These are phyloP conservation scores for Cryphonectria carpinicola DNA, from an alignment of 2,329 filamentous ascomycete genomes.

Conservation along the genomic window DNA sequence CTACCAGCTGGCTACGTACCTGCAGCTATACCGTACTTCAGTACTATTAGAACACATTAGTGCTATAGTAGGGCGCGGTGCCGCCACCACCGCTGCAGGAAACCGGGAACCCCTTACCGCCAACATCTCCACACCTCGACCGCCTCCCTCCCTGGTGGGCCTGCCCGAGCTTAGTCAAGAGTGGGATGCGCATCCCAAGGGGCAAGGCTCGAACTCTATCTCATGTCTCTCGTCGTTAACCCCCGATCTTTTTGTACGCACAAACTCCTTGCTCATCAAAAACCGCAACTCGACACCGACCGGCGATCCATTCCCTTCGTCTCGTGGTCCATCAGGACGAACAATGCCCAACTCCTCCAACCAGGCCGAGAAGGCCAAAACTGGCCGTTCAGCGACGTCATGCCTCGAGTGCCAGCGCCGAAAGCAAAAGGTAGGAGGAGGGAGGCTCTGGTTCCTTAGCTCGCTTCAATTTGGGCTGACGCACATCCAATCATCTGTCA, in stretches of 20 bases:
- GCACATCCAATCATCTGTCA: not conserved
- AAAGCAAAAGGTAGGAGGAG: slow-evolving; percentile 50
- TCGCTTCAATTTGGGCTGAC: slow-evolving; percentile 9
- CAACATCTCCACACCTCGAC: not conserved
- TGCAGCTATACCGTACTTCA: not conserved
- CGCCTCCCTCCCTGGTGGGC: not conserved
- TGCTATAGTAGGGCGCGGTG: not conserved
- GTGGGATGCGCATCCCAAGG: not conserved
- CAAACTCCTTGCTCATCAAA: not conserved
- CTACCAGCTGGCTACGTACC: not conserved
- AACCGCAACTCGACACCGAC: not conserved
- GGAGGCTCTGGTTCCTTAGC: not conserved
- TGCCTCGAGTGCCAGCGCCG: slow-evolving; percentile 54
- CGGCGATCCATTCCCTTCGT: not conserved
- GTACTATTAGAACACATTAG: not conserved
- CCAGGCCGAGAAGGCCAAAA: slow-evolving; percentile 26
- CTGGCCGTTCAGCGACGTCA: slow-evolving; percentile 32
- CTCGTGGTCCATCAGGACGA: not conserved
- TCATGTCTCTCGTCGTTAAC: not conserved
- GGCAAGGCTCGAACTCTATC: not conserved
- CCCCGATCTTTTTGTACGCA: not conserved
- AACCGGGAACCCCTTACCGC: slow-evolving; percentile 21
- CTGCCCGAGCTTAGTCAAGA: not conserved
- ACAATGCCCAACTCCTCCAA: slow-evolving; percentile 15
- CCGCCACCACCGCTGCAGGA: slow-evolving; percentile 9